Evolutionary conservation across 805 yeast genomes (phyloP).

Genomic region (Kluyveromyces wickerhamii): DNA sequence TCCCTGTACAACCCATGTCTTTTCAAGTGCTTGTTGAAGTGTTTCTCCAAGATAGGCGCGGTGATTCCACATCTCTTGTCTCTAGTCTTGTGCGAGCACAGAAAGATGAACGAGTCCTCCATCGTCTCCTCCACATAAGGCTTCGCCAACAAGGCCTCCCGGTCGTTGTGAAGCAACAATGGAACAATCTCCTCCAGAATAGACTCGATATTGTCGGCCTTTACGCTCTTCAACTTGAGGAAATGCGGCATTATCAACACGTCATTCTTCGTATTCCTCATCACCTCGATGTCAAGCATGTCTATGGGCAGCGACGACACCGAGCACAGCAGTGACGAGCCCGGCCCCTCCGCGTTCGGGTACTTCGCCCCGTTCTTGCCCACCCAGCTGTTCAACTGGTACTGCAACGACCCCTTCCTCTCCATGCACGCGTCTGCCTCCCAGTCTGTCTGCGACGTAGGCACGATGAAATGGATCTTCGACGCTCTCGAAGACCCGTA

Average conservation of each 20-base stretch:
- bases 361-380: constrained; percentile 17
- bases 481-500: constrained; percentile 68
- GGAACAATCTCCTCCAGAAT: constrained; percentile 42
- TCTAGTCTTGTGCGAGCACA: constrained; percentile 87
- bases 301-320: constrained; percentile 49
- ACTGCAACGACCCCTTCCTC: constrained; percentile 39
- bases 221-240: constrained; percentile 53
- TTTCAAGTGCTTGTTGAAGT: constrained; percentile 64
- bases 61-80: constrained; percentile 92
- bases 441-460: constrained; percentile 88
- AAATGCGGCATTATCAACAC: constrained; percentile 67
- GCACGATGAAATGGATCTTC: constrained; percentile 65
- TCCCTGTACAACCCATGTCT: constrained; percentile 71
- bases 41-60: constrained; percentile 82
- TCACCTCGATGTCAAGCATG: constrained; percentile 36
- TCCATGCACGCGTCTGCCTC: constrained; percentile 52
- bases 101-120: constrained; percentile 45
- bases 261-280: constrained; percentile 43
- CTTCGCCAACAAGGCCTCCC: constrained; percentile 15
- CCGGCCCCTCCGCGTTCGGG: constrained; percentile 28
- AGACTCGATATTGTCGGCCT: constrained; percentile 34
- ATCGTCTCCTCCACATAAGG: constrained; percentile 33
- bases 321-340: constrained; percentile 20
- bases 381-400: constrained; percentile 37
- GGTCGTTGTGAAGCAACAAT: constrained; percentile 25